Evolutionary conservation across 164 flowering plant genomes (phyloP).

Genomic region (Umbellularia californica): DNA sequence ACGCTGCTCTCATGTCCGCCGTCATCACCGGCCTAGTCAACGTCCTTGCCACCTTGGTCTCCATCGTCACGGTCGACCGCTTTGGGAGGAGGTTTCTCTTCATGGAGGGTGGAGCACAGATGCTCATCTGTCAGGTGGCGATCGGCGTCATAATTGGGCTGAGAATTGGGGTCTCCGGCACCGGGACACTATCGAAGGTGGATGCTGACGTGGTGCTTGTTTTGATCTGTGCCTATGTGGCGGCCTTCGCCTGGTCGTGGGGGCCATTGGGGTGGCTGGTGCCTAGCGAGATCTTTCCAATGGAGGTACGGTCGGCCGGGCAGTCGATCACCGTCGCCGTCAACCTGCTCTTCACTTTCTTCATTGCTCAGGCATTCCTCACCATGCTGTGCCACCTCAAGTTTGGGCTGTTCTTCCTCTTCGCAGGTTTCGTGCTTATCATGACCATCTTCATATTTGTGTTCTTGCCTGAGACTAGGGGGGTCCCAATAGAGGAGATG

Average conservation of each 20-base stretch:
- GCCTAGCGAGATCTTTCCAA: constrained; percentile 23
- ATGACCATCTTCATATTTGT: constrained; percentile 22
- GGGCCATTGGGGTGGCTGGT: constrained; percentile 22
- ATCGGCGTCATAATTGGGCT: constrained; percentile 14
- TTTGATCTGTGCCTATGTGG: constrained; percentile 15
- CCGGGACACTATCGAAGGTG: constrained; percentile 5
- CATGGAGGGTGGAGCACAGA: constrained; percentile 17
- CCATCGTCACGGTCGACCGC: constrained; percentile 12
- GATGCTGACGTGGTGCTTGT: constrained; percentile 11
- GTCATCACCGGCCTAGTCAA: constrained; percentile 21
- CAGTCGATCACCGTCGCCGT: constrained; percentile 19
- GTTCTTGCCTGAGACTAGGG: constrained; percentile 26
- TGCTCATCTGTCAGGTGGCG: constrained; percentile 14
- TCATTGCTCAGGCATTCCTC: constrained; percentile 19
- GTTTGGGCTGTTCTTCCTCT: constrained; percentile 25
- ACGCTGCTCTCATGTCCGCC: constrained; percentile 21
- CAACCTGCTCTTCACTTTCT: constrained; percentile 19
- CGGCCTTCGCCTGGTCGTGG: constrained; percentile 22
- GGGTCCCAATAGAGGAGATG: constrained; percentile 25
- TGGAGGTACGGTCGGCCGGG: constrained; percentile 23
- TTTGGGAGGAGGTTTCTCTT: constrained; percentile 17
- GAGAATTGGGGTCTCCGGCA: constrained; percentile 11
- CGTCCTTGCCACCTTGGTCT: constrained; percentile 15
- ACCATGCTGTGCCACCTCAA: constrained; percentile 22
- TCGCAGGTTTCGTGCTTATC: constrained; percentile 13